Evolutionary conservation across 345 rosid genomes (phyloP), one percentile per base, ranked within the genome.

Genomic region (Rubroshorea leprosula): DNA sequence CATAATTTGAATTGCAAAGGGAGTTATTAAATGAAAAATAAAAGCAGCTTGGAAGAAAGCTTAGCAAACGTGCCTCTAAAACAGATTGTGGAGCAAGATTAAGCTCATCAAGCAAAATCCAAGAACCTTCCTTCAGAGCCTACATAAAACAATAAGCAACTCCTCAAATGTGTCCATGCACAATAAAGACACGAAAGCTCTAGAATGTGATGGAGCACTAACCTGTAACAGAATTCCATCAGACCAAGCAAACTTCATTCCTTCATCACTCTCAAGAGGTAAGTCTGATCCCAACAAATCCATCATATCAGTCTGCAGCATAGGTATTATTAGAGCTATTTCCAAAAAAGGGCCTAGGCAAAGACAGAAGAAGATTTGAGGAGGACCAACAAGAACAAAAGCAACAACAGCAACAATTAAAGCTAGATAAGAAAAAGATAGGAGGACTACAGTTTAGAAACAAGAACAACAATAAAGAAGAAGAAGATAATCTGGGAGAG

Each of bases 51-150:
- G n/a, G 2, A 46, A 31, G 4, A 16, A 38, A 22, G 23, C 10
- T 1, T 15, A 16, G 48, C 7, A 51, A 39, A 21, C 67, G 29
- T 73, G 61, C 97, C 97, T 92, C 97, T 61, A 92, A 71, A 67
- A 92, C 98, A 54, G 98, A 92, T 69, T 92, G 98, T 20, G 97
- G 94, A 59, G 98, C 97, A 70, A 92, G 97, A 80, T 92, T 92
- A 65, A 92, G 83, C 76, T 92, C 98, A 76, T 92, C 98, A 52
- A 92, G 79, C 82, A 92, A 72, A 72, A 92, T 89, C 98, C 98
- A 92, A 54, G 81, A 84, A 68, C 98, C 98, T 64, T 86, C 87
- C 80, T 92, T 92, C 43, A 92, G 73, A 62, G 98, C 98, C 97
- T 90, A 77, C 58, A 62, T 47, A 70, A 51, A 57, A 55, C 35